Evolutionary conservation across 164 flowering plant species (phyloP), one percentile per base, ranked within the genome.

Genomic region (Brasenia schreberi): DNA sequence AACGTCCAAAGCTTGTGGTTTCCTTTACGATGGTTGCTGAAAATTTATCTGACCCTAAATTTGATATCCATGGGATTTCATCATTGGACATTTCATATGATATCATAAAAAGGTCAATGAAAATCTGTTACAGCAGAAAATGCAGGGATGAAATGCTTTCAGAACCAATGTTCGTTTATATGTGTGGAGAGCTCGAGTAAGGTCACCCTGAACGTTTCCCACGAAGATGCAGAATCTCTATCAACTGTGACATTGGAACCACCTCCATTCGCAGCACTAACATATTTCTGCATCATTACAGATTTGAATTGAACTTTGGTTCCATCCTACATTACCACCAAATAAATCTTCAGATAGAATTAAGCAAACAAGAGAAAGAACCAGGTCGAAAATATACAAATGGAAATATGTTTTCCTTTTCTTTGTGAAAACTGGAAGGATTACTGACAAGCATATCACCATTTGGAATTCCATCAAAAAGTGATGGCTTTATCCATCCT

Each of bases 401-500:
- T 39, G 23, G 27, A 23, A 23, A 23, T 23, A 23, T 23, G 27
- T 23, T 23, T 23, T 23, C 27, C 27, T 23, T 23, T 23, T 23
- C 27, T 23, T 23, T 23, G 2, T 23, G 27, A 23, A 23, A 23
- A 23, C 27, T 23, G 27, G 39, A 59, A 19, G 19, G 59, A 52
- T 53, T 68, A 67, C 90, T 81, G 69, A 92, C 97, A 74, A 92
- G 89, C 94, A 89, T 89, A 72, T 92, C 94, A 61, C 92, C 84
- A 68, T 89, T 89, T 66, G 86, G 83, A 76, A 92, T 89, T 53
- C 71, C 92, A 72, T 89, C 92, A 71, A 92, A 92, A 18, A 92
- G 78, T 64, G 94, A 84, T 72, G 97, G 94, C 67, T 87, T 92
- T 62, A 89, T 87, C 96, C 96, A 92, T 60, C 96, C 94, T 77